Base-by-base conservation (phyloP, 2,329 filamentous ascomycete genomes). In the Curvularia lunata region DNA sequence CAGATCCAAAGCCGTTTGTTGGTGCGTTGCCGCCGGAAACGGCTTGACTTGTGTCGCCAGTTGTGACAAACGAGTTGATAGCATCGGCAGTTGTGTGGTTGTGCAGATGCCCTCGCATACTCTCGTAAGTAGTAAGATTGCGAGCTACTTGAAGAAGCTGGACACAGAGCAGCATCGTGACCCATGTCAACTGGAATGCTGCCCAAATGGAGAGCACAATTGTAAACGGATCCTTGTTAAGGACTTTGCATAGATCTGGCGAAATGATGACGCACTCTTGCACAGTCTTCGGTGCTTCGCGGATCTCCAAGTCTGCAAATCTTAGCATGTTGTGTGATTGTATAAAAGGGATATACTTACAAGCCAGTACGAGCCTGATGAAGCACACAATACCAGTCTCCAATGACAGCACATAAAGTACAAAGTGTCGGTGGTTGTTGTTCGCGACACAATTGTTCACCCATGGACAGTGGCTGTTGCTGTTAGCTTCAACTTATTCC, bases 391-490 rank as follows among this genome's bases (percentile, higher is more conserved):
- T 89, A 28, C 92, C 92, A 16, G 90, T 63, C 53, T 92, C 90
- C 61, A 99, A 80, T 69, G 80, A 88, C 41, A 96, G 80, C 18
- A 99, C 85, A 75, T 98, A 99, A 48, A 97, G 81, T 71, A 97
- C 90, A 77, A 99, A 99, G 68, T 97, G 93, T 13, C 95, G 88
- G 72, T 98, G 91, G 75, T 98, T 99, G 80, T 98, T 98, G 63
- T 95, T 86, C 42, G 91, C 95, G 41, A 99, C 86, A 70, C 95
- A 99, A 77, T 97, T 98, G 79, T 96, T 91, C 23, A 98, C 91
- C 95, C 95, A 99, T 0, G 95, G 95, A 72, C 95, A 99, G 74
- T 99, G 95, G 72, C 92, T 96, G 64, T 30, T n/a, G 43, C 12
- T 3, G 48, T 73, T 62, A 74, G 71, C 47, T 45, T 37, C 7